Evolutionary conservation across 1,139 yeast species (phyloP), one percentile per base, ranked within the genome.

Genomic region (Kodamaea arcana): DNA sequence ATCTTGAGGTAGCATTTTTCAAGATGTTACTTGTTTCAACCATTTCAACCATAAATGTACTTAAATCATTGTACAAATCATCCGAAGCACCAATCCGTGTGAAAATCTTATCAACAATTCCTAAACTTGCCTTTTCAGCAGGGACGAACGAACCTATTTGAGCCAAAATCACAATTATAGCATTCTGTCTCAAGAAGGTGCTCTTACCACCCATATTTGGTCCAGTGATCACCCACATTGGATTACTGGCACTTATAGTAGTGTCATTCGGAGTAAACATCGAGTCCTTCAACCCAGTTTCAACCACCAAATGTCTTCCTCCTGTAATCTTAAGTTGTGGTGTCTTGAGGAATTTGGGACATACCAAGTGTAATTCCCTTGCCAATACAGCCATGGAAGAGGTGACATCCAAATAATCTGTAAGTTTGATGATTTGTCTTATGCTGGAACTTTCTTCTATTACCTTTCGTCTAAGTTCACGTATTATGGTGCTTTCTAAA

Each of bases 171-270:
- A 80, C 81, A 31, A 87, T 84, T 12, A 88, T 60, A 0, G 97
- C 97, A 51, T 83, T 84, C 47, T 90, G 97, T 31, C 97, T 72
- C 33, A 92, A 61, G 50, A 78, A 92, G 0, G 97, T 90, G 29
- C 95, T 84, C 51, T 92, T 92, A 0, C 98, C 98, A 3, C 97
- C 97, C 97, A 92, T 92, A 52, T 92, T 92, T 1, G 97, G 97
- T 0, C 98, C 98, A 0, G 96, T 81, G 4, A 92, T 79, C 7
- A 92, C 70, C 90, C 95, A 85, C 15, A 63, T 32, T n/a, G 35
- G 38, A 18, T 30, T 40, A 14, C 47, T 51, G 3, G 53, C 52
- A 4, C 36, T 37, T 2, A 66, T 45, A 8, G 78, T 50, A 1
- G 59, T 46, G 49, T 81, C 79, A 53, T 92, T 92, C 0, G 83